Evolutionary conservation across 2,329 filamentous ascomycete species (phyloP).

Genomic region (Juglanconis sp.): DNA sequence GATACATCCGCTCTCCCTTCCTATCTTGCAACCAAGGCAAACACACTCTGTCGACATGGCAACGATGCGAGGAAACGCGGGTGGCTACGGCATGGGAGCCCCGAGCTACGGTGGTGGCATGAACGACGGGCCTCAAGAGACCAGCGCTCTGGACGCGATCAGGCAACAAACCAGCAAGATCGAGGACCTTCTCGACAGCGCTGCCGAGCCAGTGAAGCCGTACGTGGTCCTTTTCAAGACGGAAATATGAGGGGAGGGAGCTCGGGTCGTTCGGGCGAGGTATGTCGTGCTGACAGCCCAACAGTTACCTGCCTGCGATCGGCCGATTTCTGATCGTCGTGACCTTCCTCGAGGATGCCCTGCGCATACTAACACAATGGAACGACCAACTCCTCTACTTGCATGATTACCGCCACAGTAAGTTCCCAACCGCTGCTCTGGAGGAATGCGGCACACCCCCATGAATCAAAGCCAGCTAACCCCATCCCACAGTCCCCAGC

Average conservation of each 20-base stretch:
- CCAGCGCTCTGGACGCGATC: conserved; percentile 81
- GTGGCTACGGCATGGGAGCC: conserved; percentile 31
- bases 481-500: conserved; percentile 63
- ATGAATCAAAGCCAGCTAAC: neutral
- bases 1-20: neutral
- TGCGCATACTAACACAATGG: conserved; percentile 98
- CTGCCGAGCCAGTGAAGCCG: conserved; percentile 92
- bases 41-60: conserved; percentile 12
- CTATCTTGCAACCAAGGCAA: neutral
- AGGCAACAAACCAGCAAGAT: conserved; percentile 97
- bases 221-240: conserved; percentile 48
- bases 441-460: neutral
- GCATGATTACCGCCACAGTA: conserved; percentile 90
- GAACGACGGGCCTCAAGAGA: conserved; percentile 61
- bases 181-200: conserved; percentile 83
- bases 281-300: conserved; percentile 24
- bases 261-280: neutral
- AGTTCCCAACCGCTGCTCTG: conserved; percentile 33
- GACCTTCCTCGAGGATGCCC: conserved; percentile 93
- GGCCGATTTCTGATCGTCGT: conserved; percentile 97
- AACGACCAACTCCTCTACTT: conserved; percentile 90
- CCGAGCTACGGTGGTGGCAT: conserved; percentile 76
- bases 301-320: conserved; percentile 87
- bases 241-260: neutral
- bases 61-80: conserved; percentile 18